A percentile compares a stretch with the other conserved stretches of the same genome.
phyloP scores from a whole-genome alignment of 2,329 filamentous ascomycete genomes.

The Sordariomycetes sp. region DNA sequence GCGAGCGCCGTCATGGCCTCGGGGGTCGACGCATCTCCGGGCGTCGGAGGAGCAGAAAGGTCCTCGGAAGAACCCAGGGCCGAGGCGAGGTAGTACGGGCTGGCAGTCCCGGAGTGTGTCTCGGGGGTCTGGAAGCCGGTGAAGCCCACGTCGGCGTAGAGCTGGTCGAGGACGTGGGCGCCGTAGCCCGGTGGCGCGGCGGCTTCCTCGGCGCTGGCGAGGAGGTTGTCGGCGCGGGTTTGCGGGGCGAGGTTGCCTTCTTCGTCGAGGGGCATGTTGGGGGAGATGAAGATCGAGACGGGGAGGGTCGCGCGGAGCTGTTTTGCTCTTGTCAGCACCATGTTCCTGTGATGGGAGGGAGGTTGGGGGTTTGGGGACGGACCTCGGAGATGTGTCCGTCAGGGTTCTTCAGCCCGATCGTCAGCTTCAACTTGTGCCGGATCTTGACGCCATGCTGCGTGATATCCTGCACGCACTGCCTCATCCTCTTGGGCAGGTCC shows the following conservation, averaged over 20 bases:
- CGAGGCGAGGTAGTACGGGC: constrained; percentile 61
- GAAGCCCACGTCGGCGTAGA: constrained; percentile 78
- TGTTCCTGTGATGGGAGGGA: neutral
- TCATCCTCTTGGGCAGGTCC: constrained; percentile 69
- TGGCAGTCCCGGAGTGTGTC: constrained; percentile 60
- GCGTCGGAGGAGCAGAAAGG: constrained; percentile 22
- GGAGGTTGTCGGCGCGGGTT: constrained; percentile 18
- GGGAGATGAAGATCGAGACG: constrained; percentile 89
- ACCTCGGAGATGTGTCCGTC: constrained; percentile 84
- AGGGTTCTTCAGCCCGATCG: constrained; percentile 83
- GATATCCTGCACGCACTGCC: constrained; percentile 77
- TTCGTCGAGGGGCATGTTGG: constrained; percentile 79
- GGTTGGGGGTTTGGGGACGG: constrained; percentile 15
- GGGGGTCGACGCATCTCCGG: constrained; percentile 3
- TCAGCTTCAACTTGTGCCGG: constrained; percentile 83
- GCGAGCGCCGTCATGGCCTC: constrained; percentile 35
- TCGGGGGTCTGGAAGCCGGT: constrained; percentile 69
- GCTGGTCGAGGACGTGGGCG: constrained; percentile 74
- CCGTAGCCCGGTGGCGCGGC: constrained; percentile 88
- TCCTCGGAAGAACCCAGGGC: constrained; percentile 74
- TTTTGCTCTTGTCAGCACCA: constrained; percentile 6
- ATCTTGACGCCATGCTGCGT: constrained; percentile 84
- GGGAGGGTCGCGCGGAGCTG: constrained; percentile 80
- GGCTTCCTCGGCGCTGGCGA: constrained; percentile 20
- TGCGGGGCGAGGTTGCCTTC: constrained; percentile 61